Evolutionary conservation across 2,329 filamentous ascomycete genomes (phyloP), one percentile per base, ranked within the genome.

Genomic region (Sarocladiaceae sp.): DNA sequence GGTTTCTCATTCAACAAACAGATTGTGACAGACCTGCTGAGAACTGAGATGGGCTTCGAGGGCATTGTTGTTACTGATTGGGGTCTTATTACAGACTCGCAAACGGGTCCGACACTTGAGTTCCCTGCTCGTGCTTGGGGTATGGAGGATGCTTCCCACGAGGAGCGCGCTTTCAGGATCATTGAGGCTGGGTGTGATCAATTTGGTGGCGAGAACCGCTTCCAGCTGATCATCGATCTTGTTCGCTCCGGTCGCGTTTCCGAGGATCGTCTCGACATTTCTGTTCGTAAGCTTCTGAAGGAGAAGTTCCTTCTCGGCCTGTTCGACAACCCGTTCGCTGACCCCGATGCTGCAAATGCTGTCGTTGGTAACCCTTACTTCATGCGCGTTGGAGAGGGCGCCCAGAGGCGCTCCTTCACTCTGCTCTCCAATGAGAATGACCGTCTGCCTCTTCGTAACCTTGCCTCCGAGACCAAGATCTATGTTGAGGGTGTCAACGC

Each of bases 1-100:
- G 76, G 70, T 0, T 77, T 79, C 57, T 69, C 70, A 0, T 78
- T 80, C 62, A 79, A 79, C 64, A 76, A 74, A 54, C 67, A 63
- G 2, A 71, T 80, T 29, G 68, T 80, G 44, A 79, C 76, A 0
- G 73, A 70, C 28, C 68, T 80, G 0, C 63, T 80, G 1, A 71
- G 71, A 1, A 56, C 68, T 2, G 65, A 78, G 44, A 64, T 79
- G 1, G 75, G 76, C 2, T 80, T 77, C 52, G 58, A 76, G 0
- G 77, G 77, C 2, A 75, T 79, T n/a, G 68, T 80, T 0, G 66
- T 72, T 2, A 76, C 72, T 0, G 77, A 80, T 54, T 80, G 77
- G 77, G 75, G 76, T 1, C 65, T 80, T 3, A 66, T 80, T 20
- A 79, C 76, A 0, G 73, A 77, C 42, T 58, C 59, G 0, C 54